Conservation (phyloP, 1,139 yeast genomes). For the Scheffersomyces illinoinensis region DNA sequence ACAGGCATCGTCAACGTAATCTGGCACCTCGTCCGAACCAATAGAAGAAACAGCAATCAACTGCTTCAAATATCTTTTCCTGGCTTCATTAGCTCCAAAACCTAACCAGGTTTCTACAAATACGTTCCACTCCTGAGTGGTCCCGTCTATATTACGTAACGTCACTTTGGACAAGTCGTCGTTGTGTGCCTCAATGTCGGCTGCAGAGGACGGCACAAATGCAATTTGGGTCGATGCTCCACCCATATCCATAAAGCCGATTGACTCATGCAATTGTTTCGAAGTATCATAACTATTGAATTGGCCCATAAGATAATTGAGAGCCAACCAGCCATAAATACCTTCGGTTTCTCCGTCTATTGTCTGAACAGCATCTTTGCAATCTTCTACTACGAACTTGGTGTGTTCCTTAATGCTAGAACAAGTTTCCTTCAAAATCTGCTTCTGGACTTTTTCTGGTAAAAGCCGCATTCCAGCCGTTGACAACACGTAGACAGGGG, state of each 20-base stretch:
- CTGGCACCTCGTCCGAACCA: constrained; percentile 21
- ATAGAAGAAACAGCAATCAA: constrained; percentile 33
- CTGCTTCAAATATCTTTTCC: constrained; percentile 61
- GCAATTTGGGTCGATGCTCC: constrained; percentile 86
- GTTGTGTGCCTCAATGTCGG: constrained; percentile 54
- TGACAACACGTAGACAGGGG: constrained; percentile 73
- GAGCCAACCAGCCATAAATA: constrained; percentile 75
- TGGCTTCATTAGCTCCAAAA: constrained; percentile 81
- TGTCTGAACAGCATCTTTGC: constrained; percentile 63
- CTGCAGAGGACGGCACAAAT: constrained; percentile 61
- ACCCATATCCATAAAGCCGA: constrained; percentile 90
- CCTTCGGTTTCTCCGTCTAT: constrained; percentile 86
- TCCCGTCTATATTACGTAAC: constrained; percentile 61
- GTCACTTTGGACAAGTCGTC: constrained; percentile 64
- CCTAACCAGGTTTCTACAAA: constrained; percentile 85
- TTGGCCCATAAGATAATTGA: constrained; percentile 65
- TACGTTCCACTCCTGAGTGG: constrained; percentile 63
- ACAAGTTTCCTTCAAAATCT: constrained; percentile 55
- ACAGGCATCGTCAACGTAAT: constrained; percentile 63
- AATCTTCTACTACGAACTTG: constrained; percentile 47
- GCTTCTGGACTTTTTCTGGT: constrained; percentile 45
- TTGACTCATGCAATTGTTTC: constrained; percentile 45
- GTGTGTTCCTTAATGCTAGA: constrained; percentile 46
- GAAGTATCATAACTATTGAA: constrained; percentile 45
- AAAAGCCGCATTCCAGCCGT: constrained; percentile 83